phyloP scores from a whole-genome alignment of 441 rosid genomes.

The Populus hybrid region DNA sequence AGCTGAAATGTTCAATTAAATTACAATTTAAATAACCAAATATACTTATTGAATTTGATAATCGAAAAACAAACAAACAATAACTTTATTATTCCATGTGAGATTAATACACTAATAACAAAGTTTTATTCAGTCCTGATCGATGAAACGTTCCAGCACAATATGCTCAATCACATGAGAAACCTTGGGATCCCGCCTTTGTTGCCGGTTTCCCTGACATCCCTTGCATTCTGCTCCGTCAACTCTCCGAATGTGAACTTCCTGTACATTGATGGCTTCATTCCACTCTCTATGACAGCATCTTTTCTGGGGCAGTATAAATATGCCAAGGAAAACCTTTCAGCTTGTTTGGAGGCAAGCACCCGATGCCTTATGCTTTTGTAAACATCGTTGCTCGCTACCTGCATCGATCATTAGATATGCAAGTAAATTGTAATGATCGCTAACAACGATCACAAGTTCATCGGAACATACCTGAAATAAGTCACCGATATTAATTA shows the following conservation, averaged over 20 bases:
- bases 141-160: background rate
- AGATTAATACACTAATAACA: background rate
- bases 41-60: too few relatives aligned
- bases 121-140: background rate
- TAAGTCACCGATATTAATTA: constrained; percentile 56
- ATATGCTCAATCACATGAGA: constrained; percentile 24
- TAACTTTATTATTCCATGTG: background rate
- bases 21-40: too few relatives aligned
- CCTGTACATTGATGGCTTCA: constrained; percentile 39
- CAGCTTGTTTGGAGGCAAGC: constrained; percentile 38
- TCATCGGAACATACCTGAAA: constrained; percentile 30
- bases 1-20: too few relatives aligned
- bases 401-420: constrained; percentile 25
- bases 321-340: constrained; percentile 57
- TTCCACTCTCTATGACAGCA: constrained; percentile 38
- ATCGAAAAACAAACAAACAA: too few relatives aligned
- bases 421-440: background rate
- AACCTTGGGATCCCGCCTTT: constrained; percentile 73
- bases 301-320: constrained; percentile 53
- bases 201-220: constrained; percentile 54
- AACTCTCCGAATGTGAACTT: constrained; percentile 56
- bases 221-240: constrained; percentile 44
- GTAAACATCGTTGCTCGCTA: constrained; percentile 58
- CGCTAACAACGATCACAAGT: background rate
- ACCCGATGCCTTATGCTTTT: constrained; percentile 60